Evolutionary conservation across 768 basidiomycete genomes (phyloP).

Genomic region (Kwoniella dejecticola): DNA sequence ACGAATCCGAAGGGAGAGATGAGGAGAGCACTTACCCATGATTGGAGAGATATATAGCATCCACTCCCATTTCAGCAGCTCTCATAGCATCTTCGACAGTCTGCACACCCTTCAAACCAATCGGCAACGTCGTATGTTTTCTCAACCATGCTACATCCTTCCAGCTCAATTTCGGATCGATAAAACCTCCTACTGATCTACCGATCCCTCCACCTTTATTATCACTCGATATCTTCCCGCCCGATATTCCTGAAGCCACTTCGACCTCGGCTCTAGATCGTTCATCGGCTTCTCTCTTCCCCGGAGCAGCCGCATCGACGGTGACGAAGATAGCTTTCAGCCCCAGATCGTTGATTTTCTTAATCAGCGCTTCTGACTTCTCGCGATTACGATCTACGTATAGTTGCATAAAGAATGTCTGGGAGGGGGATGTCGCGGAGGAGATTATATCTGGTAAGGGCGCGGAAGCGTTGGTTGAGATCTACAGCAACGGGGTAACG

Average conservation of each 20-base stretch:
- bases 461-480: slow-evolving; percentile 57
- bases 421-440: slow-evolving; percentile 23
- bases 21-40: slow-evolving; percentile 63
- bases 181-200: slow-evolving; percentile 52
- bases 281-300: slow-evolving; percentile 55
- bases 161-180: slow-evolving; percentile 55
- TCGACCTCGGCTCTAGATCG: slow-evolving; percentile 52
- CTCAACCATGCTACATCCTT: slow-evolving; percentile 62
- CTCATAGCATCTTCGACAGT: slow-evolving; percentile 74
- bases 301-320: slow-evolving; percentile 54
- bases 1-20: too few species aligned
- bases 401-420: slow-evolving; percentile 57
- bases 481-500: slow-evolving; percentile 31
- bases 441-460: slow-evolving; percentile 52
- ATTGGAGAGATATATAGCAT: slow-evolving; percentile 86
- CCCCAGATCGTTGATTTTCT: slow-evolving; percentile 47
- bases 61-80: slow-evolving; percentile 77
- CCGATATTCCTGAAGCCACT: slow-evolving; percentile 53
- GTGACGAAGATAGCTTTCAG: slow-evolving; percentile 55
- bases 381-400: slow-evolving; percentile 50
- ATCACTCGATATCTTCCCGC: slow-evolving; percentile 51
- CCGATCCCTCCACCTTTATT: slow-evolving; percentile 55
- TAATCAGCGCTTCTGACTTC: slow-evolving; percentile 52
- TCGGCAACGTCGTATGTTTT: slow-evolving; percentile 57
- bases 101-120: slow-evolving; percentile 61